Evolutionary conservation across 2,329 filamentous ascomycete species (phyloP).

Genomic region (Fusarium citri): DNA sequence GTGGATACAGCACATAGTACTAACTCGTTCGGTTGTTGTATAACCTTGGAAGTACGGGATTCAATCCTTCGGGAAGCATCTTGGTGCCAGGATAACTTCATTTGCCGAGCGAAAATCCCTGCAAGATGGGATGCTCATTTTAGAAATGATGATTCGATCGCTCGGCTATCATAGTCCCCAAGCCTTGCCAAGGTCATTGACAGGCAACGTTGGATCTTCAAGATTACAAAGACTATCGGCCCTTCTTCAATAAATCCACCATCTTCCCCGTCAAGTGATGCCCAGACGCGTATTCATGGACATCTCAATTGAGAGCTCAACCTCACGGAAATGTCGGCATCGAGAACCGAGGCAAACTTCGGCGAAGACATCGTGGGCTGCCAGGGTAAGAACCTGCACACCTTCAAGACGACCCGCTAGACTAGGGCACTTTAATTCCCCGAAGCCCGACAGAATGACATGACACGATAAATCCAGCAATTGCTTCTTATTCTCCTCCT

Average conservation of each 20-base stretch:
- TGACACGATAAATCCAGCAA: background rate
- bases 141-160: background rate
- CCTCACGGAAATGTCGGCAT: conserved; percentile 13
- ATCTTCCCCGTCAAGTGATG: conserved; percentile 3
- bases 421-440: conserved; percentile 5
- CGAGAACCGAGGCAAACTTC: background rate
- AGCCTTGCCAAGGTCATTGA: accelerated
- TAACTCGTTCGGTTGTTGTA: background rate
- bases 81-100: too few relatives aligned
- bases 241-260: background rate
- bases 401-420: background rate
- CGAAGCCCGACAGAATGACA: background rate
- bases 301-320: background rate
- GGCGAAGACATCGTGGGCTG: background rate
- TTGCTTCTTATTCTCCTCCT: background rate
- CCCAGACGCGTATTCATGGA: background rate
- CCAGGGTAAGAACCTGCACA: conserved; percentile 6
- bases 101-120: too few relatives aligned
- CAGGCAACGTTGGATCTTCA: background rate
- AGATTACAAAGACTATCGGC: background rate
- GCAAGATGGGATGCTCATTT: accelerated
- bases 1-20: too few relatives aligned
- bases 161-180: background rate
- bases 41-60: too few relatives aligned
- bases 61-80: too few relatives aligned